Evolutionary conservation across 805 yeast genomes (phyloP).

Genomic region (Ogataea trehaloabstinens): DNA sequence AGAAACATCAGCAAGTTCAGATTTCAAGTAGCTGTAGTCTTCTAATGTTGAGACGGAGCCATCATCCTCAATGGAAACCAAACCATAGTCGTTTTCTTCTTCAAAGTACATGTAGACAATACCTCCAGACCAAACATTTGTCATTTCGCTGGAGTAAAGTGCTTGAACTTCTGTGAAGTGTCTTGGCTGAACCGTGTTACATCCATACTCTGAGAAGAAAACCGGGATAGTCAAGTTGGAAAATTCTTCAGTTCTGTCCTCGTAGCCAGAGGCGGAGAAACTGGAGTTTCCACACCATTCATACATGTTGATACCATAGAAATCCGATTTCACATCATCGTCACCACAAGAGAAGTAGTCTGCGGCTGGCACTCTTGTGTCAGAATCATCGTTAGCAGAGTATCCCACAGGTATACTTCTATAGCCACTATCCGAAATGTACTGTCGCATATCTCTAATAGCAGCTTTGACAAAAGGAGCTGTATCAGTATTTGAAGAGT

Average conservation of each 20-base stretch:
- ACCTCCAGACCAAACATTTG: conserved; percentile 93
- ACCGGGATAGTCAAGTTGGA: conserved; percentile 71
- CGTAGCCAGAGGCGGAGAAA: conserved; percentile 64
- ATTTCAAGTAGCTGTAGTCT: conserved; percentile 58
- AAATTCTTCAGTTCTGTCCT: conserved; percentile 69
- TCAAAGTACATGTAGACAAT: conserved; percentile 88
- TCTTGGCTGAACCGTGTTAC: conserved; percentile 74
- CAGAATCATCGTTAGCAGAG: conserved; percentile 85
- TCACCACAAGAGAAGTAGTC: conserved; percentile 85
- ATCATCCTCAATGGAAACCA: conserved; percentile 52
- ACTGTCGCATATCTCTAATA: conserved; percentile 79
- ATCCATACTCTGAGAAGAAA: conserved; percentile 88
- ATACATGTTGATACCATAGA: conserved; percentile 84
- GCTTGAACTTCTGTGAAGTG: conserved; percentile 72
- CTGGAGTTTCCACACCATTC: conserved; percentile 79
- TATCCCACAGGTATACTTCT: conserved; percentile 91
- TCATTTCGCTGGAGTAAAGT: conserved; percentile 67
- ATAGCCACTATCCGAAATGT: conserved; percentile 64
- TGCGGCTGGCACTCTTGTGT: conserved; percentile 75
- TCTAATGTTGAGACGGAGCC: conserved; percentile 52
- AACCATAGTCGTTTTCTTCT: conserved; percentile 80
- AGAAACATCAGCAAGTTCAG: conserved; percentile 49
- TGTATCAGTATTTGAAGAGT: conserved; percentile 76
- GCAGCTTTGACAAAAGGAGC: conserved; percentile 97
- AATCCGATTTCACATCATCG: conserved; percentile 62